Evolutionary conservation across 2,329 filamentous ascomycete species (phyloP), one percentile per base, ranked within the genome.

Genomic region (Arthrobotrys musiformis): DNA sequence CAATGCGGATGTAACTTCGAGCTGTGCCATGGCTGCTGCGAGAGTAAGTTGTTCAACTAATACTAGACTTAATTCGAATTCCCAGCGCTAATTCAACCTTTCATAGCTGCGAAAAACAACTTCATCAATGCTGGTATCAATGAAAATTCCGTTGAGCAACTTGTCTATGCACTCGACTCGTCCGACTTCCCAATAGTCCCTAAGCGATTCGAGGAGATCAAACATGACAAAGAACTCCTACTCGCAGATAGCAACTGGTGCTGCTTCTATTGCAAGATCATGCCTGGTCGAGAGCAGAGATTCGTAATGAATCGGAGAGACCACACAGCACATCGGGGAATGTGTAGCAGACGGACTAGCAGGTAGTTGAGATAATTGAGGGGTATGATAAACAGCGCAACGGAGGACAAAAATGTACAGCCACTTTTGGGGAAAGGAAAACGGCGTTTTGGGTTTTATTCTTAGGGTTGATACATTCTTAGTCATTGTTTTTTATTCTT

Each of bases 191-290:
- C 72, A 37, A 76, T 76, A 7, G 58, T 76, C 4, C 64, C 64
- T 6, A 62, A 44, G 46, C 30, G 26, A 17, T 70, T 70, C 64
- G 40, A 64, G 13, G 52, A 52, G 13, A 60, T 42, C 19, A 26
- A 33, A 15, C 26, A 66, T 8, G 61, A 73, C 24, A 44, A 64
- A 22, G 48, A 28, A 17, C 40, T 50, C n/a, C 30, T 76, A 11
- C 48, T 46, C 28, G 72, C 68, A 35, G 62, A 76, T 37, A 60
- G 22, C 9, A 76, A 70, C 44, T 76, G 72, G 72, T 64, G 64
- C 17, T 76, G 72, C 33, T 70, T 76, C 28, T 76, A 76, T n/a
- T 76, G 72, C 48, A 76, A 76, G 42, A 69, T 76, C 17, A 70
- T 76, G 72, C 72, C 72, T 58, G 56, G 64, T 6, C 63, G 72